Evolutionary conservation across 2,329 filamentous ascomycete species (phyloP).

Genomic region (Fusarium marasasianum): DNA sequence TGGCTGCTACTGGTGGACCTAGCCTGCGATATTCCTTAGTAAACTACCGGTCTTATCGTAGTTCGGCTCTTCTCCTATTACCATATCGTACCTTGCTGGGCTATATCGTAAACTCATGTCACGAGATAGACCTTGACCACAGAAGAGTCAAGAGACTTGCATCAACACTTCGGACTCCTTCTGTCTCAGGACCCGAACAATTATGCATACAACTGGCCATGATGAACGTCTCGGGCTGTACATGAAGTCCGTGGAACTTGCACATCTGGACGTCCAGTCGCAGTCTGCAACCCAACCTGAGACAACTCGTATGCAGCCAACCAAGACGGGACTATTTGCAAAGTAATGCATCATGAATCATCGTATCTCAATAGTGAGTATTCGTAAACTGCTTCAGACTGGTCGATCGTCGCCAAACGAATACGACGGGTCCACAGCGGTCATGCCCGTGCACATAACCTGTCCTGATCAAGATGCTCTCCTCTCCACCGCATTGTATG

Average conservation of each 20-base stretch:
- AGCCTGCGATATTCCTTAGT: rapidly evolving
- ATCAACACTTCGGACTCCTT: background rate
- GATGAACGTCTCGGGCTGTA: background rate
- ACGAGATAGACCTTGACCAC: too few species aligned
- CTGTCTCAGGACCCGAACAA: background rate
- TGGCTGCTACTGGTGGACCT: background rate
- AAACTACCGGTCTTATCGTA: background rate
- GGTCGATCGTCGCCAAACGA: background rate
- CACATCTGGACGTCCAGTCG: too few species aligned
- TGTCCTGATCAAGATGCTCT: background rate
- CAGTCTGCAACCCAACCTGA: background rate
- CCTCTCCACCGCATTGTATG: background rate
- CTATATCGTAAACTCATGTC: too few species aligned
- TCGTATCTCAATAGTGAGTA: background rate
- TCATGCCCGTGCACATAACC: background rate
- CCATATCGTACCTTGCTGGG: background rate
- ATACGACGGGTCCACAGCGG: background rate
- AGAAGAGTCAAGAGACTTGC: background rate
- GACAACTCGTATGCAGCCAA: background rate
- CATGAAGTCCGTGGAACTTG: background rate
- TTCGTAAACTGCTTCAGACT: background rate
- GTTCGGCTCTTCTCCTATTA: background rate
- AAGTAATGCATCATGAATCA: background rate
- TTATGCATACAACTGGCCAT: background rate
- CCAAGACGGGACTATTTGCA: background rate